Conservation (phyloP, 2,329 filamentous ascomycete species). For the Fusarium scirpi region DNA sequence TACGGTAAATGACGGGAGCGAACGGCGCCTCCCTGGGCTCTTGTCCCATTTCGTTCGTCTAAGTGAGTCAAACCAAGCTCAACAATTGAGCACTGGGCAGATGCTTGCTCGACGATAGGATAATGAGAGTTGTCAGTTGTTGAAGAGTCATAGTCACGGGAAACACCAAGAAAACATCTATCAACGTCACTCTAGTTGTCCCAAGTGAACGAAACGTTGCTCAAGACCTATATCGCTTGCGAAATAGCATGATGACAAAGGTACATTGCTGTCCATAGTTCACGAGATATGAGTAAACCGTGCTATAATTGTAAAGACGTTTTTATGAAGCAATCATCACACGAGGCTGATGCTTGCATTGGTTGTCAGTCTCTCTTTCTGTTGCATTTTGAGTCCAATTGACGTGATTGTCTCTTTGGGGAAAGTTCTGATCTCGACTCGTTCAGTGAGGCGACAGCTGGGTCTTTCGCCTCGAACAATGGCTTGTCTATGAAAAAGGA, state of each 20-base stretch:
- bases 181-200: neutral
- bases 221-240: conserved; percentile 1
- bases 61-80: conserved; percentile 15
- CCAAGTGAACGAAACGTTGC: neutral
- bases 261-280: conserved; percentile 1
- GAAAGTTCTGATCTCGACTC: conserved; percentile 21
- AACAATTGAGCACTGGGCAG: neutral
- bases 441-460: conserved; percentile 36
- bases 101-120: neutral
- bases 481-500: conserved; percentile 21
- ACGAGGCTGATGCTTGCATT: conserved; percentile 23
- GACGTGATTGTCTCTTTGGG: conserved; percentile 16
- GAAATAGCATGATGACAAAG: neutral
- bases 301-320: conserved; percentile 5
- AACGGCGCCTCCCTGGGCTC: conserved; percentile 32
- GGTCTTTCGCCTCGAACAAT: conserved; percentile 28
- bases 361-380: neutral
- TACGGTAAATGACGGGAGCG: conserved; percentile 20
- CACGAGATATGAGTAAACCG: neutral
- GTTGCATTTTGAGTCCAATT: conserved; percentile 10
- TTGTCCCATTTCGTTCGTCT: conserved; percentile 8
- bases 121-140: neutral
- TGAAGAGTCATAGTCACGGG: neutral
- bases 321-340: neutral
- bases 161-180: neutral